These are phyloP conservation scores for Penicillium tannophilum DNA, from an alignment of 495 filamentous ascomycete species.

Conservation along the genomic window DNA sequence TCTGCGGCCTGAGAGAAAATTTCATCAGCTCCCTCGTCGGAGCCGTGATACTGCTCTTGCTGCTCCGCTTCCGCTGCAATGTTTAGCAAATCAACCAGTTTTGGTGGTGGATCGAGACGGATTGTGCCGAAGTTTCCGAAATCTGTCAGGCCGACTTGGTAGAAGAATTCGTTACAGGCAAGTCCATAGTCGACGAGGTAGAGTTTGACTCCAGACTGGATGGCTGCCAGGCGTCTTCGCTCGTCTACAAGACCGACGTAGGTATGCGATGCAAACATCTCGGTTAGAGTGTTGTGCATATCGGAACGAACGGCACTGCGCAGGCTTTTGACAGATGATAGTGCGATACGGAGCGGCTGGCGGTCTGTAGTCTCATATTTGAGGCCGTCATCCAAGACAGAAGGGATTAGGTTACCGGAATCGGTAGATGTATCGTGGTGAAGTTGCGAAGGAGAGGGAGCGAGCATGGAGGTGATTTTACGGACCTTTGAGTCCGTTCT, in stretches of 20 bases:
- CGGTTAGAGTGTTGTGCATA: constrained; percentile 89
- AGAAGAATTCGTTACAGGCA: constrained; percentile 88
- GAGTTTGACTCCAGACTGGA: constrained; percentile 91
- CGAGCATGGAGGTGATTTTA: constrained; percentile 96
- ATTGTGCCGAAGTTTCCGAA: constrained; percentile 95
- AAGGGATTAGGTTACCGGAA: constrained; percentile 19
- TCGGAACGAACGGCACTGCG: constrained; percentile 76
- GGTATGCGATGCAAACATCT: constrained; percentile 85
- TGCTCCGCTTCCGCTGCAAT: constrained; percentile 73
- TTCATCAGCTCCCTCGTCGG: constrained; percentile 53
- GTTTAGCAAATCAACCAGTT: constrained; percentile 66
- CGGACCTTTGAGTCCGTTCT: constrained; percentile 87
- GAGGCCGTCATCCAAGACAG: constrained; percentile 48
- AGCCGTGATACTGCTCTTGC: constrained; percentile 20
- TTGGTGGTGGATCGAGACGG: constrained; percentile 73
- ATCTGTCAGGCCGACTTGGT: constrained; percentile 93
- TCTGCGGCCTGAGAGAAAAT: constrained; percentile 68
- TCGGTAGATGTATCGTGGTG: constrained; percentile 17
- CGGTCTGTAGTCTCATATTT: constrained; percentile 74
- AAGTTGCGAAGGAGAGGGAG: constrained; percentile 33
- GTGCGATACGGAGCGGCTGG: constrained; percentile 65
- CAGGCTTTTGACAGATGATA: constrained; percentile 81
- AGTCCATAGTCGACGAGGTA: constrained; percentile 94
- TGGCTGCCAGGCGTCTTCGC: constrained; percentile 79
- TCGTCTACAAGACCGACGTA: constrained; percentile 95